phyloP scores from a whole-genome alignment of 164 flowering plant genomes.

The Vitis amurensis region DNA sequence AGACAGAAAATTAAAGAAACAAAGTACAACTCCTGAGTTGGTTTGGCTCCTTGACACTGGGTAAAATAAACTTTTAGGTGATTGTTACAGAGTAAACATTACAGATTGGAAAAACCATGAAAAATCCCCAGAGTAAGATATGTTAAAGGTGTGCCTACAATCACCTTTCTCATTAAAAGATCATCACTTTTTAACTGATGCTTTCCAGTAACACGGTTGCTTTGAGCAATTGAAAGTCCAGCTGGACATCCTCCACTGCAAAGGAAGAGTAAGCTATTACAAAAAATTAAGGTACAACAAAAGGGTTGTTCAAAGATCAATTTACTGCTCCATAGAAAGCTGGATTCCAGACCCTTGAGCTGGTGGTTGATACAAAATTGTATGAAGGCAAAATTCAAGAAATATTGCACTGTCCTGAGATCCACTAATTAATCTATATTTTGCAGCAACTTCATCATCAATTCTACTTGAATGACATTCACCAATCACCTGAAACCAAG shows the following conservation, averaged over 20 bases:
- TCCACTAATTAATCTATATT: slow-evolving; percentile 46
- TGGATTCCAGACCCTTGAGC: slow-evolving; percentile 61
- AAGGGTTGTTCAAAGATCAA: neutral
- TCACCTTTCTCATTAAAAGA: slow-evolving; percentile 75
- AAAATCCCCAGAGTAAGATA: neutral
- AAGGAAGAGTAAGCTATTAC: slow-evolving; percentile 14
- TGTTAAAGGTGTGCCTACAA: neutral
- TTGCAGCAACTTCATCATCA: slow-evolving; percentile 56
- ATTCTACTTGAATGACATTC: slow-evolving; percentile 71
- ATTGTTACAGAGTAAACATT: neutral
- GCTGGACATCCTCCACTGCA: slow-evolving; percentile 63
- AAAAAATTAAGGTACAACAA: neutral
- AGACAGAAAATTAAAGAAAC: slow-evolving; percentile 13
- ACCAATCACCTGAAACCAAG: slow-evolving; percentile 72
- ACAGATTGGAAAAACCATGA: neutral
- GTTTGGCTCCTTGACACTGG: too few relatives aligned
- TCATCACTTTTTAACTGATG: slow-evolving; percentile 46
- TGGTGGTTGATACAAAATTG: slow-evolving; percentile 67
- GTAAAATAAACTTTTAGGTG: too few relatives aligned
- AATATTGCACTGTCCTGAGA: slow-evolving; percentile 57
- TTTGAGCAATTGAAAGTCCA: slow-evolving; percentile 78
- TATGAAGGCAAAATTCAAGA: slow-evolving; percentile 84
- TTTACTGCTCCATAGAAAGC: neutral
- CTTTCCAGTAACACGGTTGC: slow-evolving; percentile 78
- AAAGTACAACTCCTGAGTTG: neutral